phyloP scores from a whole-genome alignment of 129 eudicot species.

The Flaveria bidentis region DNA sequence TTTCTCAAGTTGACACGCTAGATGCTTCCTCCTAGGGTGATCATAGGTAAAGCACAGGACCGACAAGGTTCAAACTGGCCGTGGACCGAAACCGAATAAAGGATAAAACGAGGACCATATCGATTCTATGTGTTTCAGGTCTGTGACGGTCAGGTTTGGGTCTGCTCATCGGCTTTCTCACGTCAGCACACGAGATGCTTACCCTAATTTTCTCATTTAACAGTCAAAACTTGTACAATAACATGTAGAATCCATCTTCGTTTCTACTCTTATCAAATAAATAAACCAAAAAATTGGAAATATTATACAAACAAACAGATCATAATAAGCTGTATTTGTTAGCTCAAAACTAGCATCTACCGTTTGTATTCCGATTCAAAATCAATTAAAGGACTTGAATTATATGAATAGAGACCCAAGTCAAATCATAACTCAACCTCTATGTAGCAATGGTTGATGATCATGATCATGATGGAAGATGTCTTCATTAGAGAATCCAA shows the following conservation, averaged over 20 bases:
- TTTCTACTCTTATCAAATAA: neutral
- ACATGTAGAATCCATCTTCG: neutral
- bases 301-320: neutral
- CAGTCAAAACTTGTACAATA: neutral
- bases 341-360: constrained; percentile 23
- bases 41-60: no score
- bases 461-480: constrained; percentile 10
- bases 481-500: constrained; percentile 33
- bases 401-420: neutral
- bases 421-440: constrained; percentile 9
- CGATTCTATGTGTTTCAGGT: no score
- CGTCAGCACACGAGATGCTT: no score
- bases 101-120: no score
- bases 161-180: no score
- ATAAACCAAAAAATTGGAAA: neutral
- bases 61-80: no score
- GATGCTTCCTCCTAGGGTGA: no score
- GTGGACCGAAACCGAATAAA: no score
- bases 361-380: neutral
- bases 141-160: no score
- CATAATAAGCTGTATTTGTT: constrained; percentile 3
- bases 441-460: neutral
- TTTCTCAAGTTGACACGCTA: no score
- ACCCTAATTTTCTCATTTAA: neutral
- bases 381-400: neutral